Evolutionary conservation across 345 rosid genomes (phyloP).

Genomic region (Linum tenue): DNA sequence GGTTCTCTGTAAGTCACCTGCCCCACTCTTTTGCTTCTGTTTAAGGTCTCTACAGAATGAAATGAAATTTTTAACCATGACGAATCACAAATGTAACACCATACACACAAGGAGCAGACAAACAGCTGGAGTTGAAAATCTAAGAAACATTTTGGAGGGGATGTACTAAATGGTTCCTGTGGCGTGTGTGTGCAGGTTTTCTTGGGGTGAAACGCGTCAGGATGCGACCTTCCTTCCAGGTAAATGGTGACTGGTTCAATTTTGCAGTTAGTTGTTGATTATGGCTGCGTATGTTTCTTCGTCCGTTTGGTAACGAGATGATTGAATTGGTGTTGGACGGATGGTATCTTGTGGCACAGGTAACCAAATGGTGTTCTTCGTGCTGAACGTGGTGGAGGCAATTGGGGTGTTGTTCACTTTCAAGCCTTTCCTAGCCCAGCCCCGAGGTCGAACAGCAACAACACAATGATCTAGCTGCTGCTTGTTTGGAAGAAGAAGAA

Average conservation of each 20-base stretch:
- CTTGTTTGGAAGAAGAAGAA: no score
- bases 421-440: conserved; percentile 36
- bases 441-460: conserved; percentile 5
- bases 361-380: conserved; percentile 36
- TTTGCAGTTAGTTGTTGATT: no score
- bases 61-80: no score
- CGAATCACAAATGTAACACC: neutral
- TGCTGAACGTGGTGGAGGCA: conserved; percentile 33
- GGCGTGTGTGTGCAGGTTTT: conserved; percentile 25
- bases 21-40: neutral
- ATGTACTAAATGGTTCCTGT: neutral
- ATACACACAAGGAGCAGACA: no score
- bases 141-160: no score
- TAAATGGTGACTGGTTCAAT: neutral
- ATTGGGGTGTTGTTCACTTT: conserved; percentile 41
- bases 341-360: conserved; percentile 31
- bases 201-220: conserved; percentile 44
- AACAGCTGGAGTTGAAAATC: no score
- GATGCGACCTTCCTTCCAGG: conserved; percentile 36
- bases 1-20: conserved; percentile 33
- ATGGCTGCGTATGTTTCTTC: no score
- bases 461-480: neutral
- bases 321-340: neutral
- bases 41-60: neutral
- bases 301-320: no score